Percentiles rank a stretch among this genome's conserved stretches.
Conservation (phyloP, 2,329 filamentous ascomycete species). For the Alternaria incomplexa region DNA sequence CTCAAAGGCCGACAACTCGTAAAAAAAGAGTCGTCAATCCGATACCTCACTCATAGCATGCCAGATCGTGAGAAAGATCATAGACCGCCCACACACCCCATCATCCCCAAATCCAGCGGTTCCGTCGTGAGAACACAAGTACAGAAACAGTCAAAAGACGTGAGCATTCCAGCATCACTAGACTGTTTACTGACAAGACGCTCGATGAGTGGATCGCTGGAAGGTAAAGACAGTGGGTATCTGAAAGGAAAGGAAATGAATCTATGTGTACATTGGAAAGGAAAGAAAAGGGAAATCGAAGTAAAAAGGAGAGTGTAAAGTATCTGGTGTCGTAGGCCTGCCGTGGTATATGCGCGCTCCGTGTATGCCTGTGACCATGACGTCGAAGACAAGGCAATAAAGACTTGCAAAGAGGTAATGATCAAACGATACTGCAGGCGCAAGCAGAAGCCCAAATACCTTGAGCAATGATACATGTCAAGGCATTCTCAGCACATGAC, state of each 20-base stretch:
- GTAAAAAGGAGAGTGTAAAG: neutral
- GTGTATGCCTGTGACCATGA: neutral
- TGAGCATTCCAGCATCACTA: slow-evolving; percentile 35
- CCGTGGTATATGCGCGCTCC: neutral
- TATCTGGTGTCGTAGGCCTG: neutral
- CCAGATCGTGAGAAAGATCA: slow-evolving; percentile 1
- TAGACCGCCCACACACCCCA: neutral
- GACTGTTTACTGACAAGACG: neutral
- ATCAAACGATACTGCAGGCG: neutral
- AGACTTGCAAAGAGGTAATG: neutral
- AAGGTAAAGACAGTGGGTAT: slow-evolving; percentile 8
- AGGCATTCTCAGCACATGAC: slow-evolving; percentile 41
- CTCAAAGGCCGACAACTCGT: neutral
- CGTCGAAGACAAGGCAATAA: neutral
- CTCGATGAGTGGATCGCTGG: slow-evolving; percentile 9
- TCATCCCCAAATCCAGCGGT: neutral
- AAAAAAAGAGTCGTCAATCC: neutral
- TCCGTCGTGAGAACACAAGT: slow-evolving; percentile 1
- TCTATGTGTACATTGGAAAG: slow-evolving; percentile 7
- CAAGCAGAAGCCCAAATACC: too few species aligned
- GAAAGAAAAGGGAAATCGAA: neutral
- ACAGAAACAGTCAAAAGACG: slow-evolving; percentile 1
- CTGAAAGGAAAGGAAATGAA: slow-evolving; percentile 3
- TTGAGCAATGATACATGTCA: slow-evolving; percentile 7
- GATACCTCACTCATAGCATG: neutral